These are phyloP conservation scores for Tetracentron sinense DNA, from an alignment of 164 flowering plant species.

Conservation along the genomic window DNA sequence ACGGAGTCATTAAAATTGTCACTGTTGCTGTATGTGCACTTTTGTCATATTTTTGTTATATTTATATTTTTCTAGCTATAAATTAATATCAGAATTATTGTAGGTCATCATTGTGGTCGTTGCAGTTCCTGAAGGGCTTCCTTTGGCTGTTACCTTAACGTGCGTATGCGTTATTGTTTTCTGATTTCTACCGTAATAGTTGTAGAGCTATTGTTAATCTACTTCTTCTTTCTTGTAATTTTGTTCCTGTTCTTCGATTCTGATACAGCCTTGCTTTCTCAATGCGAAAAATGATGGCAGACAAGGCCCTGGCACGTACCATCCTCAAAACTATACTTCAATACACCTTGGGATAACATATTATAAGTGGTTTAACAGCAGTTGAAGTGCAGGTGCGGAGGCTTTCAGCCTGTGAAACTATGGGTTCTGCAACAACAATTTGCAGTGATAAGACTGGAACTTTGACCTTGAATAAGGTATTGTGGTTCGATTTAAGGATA, in stretches of 20 bases:
- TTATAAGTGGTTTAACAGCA: slow-evolving; percentile 16
- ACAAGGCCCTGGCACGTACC: slow-evolving; percentile 80
- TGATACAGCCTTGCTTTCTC: slow-evolving; percentile 86
- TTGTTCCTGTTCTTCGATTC: not conserved
- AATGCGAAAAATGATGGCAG: slow-evolving; percentile 99
- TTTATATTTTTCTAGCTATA: not conserved
- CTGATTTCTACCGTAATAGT: not conserved
- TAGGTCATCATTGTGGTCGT: slow-evolving; percentile 97
- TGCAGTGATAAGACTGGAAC: slow-evolving; percentile 99
- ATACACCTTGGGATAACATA: not conserved
- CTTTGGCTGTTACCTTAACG: slow-evolving; percentile 98
- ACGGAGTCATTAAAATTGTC: slow-evolving; percentile 71
- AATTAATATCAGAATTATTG: slow-evolving; percentile 10
- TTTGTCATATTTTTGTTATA: slow-evolving; percentile 3
- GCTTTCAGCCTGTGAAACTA: slow-evolving; percentile 98
- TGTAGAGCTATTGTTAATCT: not conserved
- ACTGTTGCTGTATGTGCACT: slow-evolving; percentile 71
- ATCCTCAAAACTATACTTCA: not conserved
- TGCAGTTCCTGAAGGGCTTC: slow-evolving; percentile 99
- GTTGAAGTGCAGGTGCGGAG: slow-evolving; percentile 64
- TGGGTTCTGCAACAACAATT: slow-evolving; percentile 98
- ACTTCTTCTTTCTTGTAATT: slow-evolving; percentile 1
- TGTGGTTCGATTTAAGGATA: not conserved
- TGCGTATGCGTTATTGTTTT: slow-evolving; percentile 33
- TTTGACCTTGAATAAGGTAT: slow-evolving; percentile 83